Percentiles rank a stretch among this genome's conserved stretches.
Evolutionary conservation across 768 basidiomycete species (phyloP).

Genomic region (Rubroboletus satanas): DNA sequence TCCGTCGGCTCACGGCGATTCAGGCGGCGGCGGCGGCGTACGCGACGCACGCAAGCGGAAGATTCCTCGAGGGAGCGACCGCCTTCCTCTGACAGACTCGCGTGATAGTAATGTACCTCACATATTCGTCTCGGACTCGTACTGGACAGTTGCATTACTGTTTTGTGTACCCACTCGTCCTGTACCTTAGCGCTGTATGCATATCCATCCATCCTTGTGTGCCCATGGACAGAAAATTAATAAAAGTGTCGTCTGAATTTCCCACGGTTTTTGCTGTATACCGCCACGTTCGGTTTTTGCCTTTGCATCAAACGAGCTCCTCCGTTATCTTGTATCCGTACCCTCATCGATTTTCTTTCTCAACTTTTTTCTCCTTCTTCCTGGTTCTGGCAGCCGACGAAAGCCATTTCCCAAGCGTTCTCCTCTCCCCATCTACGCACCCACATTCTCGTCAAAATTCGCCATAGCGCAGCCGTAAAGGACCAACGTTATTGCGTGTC

Average conservation of each 20-base stretch:
- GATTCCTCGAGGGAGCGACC: not conserved
- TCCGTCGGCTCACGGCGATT: not conserved
- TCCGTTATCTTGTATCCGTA: constrained; percentile 34
- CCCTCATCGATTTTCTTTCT: constrained; percentile 32
- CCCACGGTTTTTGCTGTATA: constrained; percentile 29
- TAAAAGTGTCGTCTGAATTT: constrained; percentile 9
- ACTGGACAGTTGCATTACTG: not conserved
- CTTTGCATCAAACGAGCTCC: constrained; percentile 30
- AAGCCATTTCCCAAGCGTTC: constrained; percentile 10
- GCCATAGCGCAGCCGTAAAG: constrained; percentile 18
- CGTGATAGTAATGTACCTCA: not conserved
- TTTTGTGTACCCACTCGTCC: not conserved
- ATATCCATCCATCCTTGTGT: not conserved
- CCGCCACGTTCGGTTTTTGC: constrained; percentile 31
- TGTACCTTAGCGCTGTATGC: not conserved
- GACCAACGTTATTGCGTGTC: constrained; percentile 18
- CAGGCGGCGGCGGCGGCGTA: constrained; percentile 30
- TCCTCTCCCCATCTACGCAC: not conserved
- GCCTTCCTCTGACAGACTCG: not conserved
- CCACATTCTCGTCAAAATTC: constrained; percentile 19
- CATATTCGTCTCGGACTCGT: not conserved
- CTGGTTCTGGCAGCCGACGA: constrained; percentile 24
- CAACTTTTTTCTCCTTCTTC: constrained; percentile 8
- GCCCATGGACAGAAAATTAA: not conserved
- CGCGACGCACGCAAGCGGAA: constrained; percentile 16